Conservation (phyloP, 1,284 basidiomycete species). For the Pseudozyma sp. region DNA sequence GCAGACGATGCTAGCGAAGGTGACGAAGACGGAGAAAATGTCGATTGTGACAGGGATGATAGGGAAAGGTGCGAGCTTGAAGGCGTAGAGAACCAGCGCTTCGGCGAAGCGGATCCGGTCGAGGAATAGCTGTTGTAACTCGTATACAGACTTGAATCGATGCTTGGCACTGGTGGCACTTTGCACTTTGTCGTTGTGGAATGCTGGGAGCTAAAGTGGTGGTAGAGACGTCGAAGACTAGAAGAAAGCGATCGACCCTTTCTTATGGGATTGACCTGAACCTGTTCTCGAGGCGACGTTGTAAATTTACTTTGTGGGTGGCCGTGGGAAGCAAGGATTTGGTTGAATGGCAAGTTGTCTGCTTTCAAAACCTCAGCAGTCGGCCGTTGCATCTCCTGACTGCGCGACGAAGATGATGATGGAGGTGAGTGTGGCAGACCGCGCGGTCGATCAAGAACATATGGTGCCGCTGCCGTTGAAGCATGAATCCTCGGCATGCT, state of each 20-base stretch:
- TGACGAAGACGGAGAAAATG: background rate
- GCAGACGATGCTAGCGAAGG: slow-evolving; percentile 22
- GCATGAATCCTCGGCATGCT: slow-evolving; percentile 19
- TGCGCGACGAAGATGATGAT: slow-evolving; percentile 1
- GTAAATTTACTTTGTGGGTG: background rate
- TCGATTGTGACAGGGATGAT: slow-evolving; percentile 3
- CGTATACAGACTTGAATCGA: background rate
- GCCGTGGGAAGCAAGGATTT: background rate
- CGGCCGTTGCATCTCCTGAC: background rate
- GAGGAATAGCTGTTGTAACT: background rate
- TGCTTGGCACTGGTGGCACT: background rate
- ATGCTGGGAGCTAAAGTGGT: slow-evolving; percentile 3
- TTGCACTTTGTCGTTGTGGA: background rate
- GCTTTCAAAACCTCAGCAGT: background rate
- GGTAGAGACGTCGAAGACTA: slow-evolving; percentile 18
- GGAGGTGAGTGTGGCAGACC: background rate
- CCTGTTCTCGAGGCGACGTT: background rate
- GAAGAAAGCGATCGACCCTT: slow-evolving; percentile 18
- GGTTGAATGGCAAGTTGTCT: background rate
- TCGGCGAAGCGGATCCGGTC: slow-evolving; percentile 1
- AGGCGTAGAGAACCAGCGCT: slow-evolving; percentile 12
- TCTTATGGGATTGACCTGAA: background rate
- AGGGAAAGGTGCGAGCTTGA: slow-evolving; percentile 15
- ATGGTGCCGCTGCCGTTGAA: background rate
- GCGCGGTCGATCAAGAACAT: slow-evolving; percentile 3